Evolutionary conservation across 2,329 filamentous ascomycete species (phyloP).

Genomic region (Aureobasidium sp.): DNA sequence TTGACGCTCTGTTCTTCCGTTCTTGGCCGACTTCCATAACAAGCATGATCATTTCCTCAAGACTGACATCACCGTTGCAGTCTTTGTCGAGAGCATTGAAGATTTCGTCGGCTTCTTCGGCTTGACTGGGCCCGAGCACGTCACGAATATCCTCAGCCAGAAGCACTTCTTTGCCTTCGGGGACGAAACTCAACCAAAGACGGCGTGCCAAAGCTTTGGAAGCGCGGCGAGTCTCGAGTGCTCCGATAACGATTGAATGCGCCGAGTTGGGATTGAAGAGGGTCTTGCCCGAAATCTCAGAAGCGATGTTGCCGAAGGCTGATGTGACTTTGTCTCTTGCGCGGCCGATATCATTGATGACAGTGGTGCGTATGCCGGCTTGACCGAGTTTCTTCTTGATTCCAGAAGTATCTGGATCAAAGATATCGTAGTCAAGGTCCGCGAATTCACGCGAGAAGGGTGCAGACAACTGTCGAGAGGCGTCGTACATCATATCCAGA

Average conservation of each 20-base stretch:
- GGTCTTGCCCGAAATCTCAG: conserved; percentile 87
- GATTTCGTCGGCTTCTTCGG: conserved; percentile 34
- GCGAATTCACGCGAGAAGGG: conserved; percentile 84
- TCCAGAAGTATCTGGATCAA: conserved; percentile 71
- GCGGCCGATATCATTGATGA: conserved; percentile 70
- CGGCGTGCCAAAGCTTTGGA: conserved; percentile 37
- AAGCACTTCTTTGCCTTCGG: conserved; percentile 30
- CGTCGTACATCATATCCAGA: conserved; percentile 81
- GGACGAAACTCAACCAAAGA: conserved; percentile 38
- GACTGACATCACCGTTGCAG: conserved; percentile 37
- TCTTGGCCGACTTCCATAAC: conserved; percentile 33
- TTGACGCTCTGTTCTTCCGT: conserved; percentile 34
- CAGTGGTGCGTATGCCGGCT: conserved; percentile 69
- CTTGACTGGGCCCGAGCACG: conserved; percentile 31
- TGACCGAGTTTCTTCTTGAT: conserved; percentile 44
- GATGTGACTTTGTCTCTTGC: conserved; percentile 87
- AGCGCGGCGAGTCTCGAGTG: conserved; percentile 31
- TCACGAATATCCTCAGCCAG: conserved; percentile 32
- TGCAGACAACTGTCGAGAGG: conserved; percentile 81
- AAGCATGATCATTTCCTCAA: conserved; percentile 38
- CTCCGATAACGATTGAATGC: conserved; percentile 33
- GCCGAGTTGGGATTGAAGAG: conserved; percentile 65
- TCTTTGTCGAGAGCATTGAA: conserved; percentile 36
- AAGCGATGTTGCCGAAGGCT: conserved; percentile 85
- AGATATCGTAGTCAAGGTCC: conserved; percentile 85